Evolutionary conservation across 352 stramenopile genomes (phyloP).

Genomic region (Aphanomyces euteiches): DNA sequence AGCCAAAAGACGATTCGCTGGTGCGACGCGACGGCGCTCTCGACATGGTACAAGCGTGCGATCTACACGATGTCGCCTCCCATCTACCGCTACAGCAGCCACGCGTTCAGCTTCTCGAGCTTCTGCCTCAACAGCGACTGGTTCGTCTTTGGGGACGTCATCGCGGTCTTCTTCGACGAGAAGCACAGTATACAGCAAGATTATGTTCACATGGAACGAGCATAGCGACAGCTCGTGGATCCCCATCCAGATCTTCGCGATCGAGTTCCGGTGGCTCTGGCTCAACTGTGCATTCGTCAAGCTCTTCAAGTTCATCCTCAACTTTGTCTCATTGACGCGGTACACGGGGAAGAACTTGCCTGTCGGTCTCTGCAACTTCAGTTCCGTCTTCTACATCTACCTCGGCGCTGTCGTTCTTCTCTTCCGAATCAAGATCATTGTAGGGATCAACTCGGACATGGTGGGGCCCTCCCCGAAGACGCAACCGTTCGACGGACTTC

Average conservation of each 20-base stretch:
- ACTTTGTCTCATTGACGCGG: slow-evolving; percentile 3
- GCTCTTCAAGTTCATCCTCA: slow-evolving; percentile 2
- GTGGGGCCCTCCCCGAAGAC: not conserved
- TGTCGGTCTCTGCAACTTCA: slow-evolving; percentile 25
- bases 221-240: not conserved
- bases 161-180: slow-evolving; percentile 18
- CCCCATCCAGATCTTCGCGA: not conserved
- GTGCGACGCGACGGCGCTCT: slow-evolving; percentile 14
- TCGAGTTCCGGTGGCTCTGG: slow-evolving; percentile 26
- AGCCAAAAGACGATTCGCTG: slow-evolving; percentile 26
- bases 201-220: not conserved
- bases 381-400: slow-evolving; percentile 23
- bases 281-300: slow-evolving; percentile 27
- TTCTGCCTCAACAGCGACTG: slow-evolving; percentile 28
- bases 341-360: slow-evolving; percentile 8
- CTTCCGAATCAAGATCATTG: not conserved
- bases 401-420: not conserved
- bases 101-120: slow-evolving; percentile 12
- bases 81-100: slow-evolving; percentile 2
- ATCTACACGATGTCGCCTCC: slow-evolving; percentile 9
- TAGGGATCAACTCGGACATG: slow-evolving; percentile 2
- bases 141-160: slow-evolving; percentile 17
- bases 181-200: slow-evolving; percentile 10
- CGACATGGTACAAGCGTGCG: slow-evolving; percentile 13
- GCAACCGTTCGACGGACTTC: not conserved